Percentiles rank a stretch among this genome's conserved stretches.
Evolutionary conservation across 2,329 filamentous ascomycete genomes (phyloP).

Genomic region (Lecanicillium sp.): DNA sequence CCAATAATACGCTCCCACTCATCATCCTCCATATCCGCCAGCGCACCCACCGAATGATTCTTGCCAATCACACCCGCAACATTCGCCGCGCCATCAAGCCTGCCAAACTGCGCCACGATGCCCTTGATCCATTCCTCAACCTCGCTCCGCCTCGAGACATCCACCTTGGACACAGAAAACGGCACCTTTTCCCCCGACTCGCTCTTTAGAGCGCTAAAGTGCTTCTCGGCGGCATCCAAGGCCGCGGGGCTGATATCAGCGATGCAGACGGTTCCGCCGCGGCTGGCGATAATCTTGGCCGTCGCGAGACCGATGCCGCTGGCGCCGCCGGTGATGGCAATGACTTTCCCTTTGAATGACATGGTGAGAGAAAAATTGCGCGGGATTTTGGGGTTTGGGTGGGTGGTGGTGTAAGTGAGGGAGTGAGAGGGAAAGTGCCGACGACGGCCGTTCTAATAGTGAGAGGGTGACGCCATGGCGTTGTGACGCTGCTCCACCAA

Average conservation of each 20-base stretch:
- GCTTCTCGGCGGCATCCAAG: conserved; percentile 20
- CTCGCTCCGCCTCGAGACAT: conserved; percentile 37
- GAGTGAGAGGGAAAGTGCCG: no score
- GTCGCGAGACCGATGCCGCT: conserved; percentile 37
- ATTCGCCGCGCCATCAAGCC: conserved; percentile 47
- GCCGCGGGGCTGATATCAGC: conserved; percentile 27
- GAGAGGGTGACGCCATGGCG: no score
- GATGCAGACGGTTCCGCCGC: conserved; percentile 30
- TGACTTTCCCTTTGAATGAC: conserved; percentile 26
- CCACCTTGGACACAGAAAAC: conserved; percentile 33
- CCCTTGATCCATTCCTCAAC: conserved; percentile 43
- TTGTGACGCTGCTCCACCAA: no score
- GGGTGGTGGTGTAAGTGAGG: no score
- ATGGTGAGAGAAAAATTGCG: conserved; percentile 12
- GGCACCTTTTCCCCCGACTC: neutral
- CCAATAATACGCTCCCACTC: conserved; percentile 41
- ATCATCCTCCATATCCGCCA: conserved; percentile 36
- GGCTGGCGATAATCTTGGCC: conserved; percentile 25
- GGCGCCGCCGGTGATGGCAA: conserved; percentile 33
- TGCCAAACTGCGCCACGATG: conserved; percentile 40
- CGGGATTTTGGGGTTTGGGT: no score
- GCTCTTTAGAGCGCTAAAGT: conserved; percentile 19
- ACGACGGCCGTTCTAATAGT: no score
- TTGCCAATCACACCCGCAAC: conserved; percentile 44
- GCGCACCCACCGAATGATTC: conserved; percentile 29